A percentile compares a stretch with the other conserved stretches of the same genome.
Evolutionary conservation across 169 alveolate genomes (phyloP).

Genomic region (Plasmodium sp.): DNA sequence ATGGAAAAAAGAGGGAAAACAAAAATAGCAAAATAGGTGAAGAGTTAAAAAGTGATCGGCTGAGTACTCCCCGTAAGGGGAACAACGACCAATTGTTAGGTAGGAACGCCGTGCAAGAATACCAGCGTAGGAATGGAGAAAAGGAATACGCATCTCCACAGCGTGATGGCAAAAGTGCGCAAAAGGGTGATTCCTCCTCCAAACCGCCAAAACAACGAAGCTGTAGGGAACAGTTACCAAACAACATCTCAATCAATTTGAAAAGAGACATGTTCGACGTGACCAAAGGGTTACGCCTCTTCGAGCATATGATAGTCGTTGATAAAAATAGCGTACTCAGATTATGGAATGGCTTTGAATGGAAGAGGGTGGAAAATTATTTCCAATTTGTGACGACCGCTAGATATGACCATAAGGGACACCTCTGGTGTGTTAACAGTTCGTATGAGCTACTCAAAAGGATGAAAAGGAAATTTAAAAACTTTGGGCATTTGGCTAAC

Average conservation of each 20-base stretch:
- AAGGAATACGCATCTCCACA: not conserved
- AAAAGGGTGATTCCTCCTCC: not conserved
- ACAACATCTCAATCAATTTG: constrained; percentile 8
- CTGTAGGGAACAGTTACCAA: not conserved
- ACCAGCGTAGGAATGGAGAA: not conserved
- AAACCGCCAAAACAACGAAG: not conserved
- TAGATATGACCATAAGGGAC: constrained; percentile 71
- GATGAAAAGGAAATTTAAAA: constrained; percentile 24
- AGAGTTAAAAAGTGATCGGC: not conserved
- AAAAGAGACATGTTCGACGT: constrained; percentile 27
- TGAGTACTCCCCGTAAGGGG: not conserved
- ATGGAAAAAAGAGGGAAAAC: not conserved
- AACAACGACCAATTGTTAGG: not conserved
- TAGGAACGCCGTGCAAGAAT: not conserved
- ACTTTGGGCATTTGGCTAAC: constrained; percentile 26
- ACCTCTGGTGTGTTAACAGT: constrained; percentile 49
- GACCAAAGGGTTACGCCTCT: constrained; percentile 40
- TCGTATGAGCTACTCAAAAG: constrained; percentile 39
- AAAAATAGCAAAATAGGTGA: not conserved
- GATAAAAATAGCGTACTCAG: constrained; percentile 27
- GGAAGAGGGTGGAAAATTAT: constrained; percentile 27
- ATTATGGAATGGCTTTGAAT: constrained; percentile 75
- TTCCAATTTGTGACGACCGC: constrained; percentile 45
- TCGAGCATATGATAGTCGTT: constrained; percentile 39
- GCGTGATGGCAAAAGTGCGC: not conserved